Base-by-base conservation (phyloP, 768 basidiomycete genomes). In the Tylopilus cervinicoccineus region DNA sequence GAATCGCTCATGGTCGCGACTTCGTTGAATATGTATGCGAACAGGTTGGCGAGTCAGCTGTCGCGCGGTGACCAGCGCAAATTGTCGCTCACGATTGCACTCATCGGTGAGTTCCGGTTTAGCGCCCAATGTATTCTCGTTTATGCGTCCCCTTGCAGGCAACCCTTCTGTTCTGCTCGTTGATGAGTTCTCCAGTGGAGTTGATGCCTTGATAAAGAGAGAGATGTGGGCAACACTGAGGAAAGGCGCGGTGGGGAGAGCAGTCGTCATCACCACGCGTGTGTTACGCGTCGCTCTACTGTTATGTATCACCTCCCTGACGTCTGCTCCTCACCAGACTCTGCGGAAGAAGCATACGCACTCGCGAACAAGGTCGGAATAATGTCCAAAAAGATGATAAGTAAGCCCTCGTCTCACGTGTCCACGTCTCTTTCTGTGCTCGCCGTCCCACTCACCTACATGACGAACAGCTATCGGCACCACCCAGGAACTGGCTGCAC, bases 331-430 rank as follows among this genome's bases (percentile, higher is more conserved):
- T 17, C 51, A 9, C 45, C 58, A 82, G 86, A 88, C 63, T 87
- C 85, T 0, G 89, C 88, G 87, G 88, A 88, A 66, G 88, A 91
- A 64, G 87, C 86, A 2, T 84, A 86, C 14, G 85, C 85, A 6
- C 70, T 90, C 2, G 84, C 88, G 2, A 83, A 74, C 57, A 81
- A 82, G 60, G 88, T 89, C 16, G 86, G 85, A n/a, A 89, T 90
- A 45, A 67, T 91, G 10, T 84, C 88, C 2, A 80, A 79, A 47
- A 76, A 75, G 41, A 71, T 90, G 69, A 83, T 84, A 54, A 40
- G 46, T 45, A 11, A 20, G 6, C n/a, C n/a, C n/a, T n/a, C n/a
- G n/a, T n/a, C n/a, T n/a, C n/a, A n/a, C n/a, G n/a, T n/a, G n/a
- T n/a, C n/a, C n/a, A n/a, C n/a, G n/a, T n/a, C n/a, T n/a, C n/a